These are phyloP conservation scores for Salix koriyanagi DNA, from an alignment of 345 rosid species.

Conservation along the genomic window DNA sequence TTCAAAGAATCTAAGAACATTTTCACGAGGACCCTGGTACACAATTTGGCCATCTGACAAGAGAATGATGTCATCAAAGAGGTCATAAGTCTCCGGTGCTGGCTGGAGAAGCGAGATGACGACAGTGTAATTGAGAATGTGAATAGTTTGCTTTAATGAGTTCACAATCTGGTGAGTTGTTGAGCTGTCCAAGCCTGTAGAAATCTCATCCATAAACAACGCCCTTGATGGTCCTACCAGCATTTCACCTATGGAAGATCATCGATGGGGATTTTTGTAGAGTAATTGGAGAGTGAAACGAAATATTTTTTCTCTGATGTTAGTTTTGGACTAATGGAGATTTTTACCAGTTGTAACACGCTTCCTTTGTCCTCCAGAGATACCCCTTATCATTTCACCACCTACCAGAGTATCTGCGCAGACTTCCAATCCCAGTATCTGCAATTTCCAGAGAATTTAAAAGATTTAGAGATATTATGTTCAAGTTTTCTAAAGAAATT, in stretches of 20 bases:
- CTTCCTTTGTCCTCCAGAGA: conserved; percentile 82
- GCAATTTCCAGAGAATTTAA: conserved; percentile 13
- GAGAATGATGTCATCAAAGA: conserved; percentile 69
- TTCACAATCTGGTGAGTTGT: conserved; percentile 72
- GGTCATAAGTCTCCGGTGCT: conserved; percentile 65
- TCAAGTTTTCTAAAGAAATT: neutral
- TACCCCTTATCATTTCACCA: conserved; percentile 67
- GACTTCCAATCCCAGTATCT: conserved; percentile 66
- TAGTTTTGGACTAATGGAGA: neutral
- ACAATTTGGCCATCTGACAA: conserved; percentile 61
- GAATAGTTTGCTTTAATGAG: conserved; percentile 65
- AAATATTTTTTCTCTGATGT: neutral
- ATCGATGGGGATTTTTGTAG: neutral
- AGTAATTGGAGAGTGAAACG: neutral
- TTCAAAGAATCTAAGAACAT: conserved; percentile 51
- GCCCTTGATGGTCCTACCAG: conserved; percentile 66
- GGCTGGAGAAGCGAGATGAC: conserved; percentile 77
- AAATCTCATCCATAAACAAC: conserved; percentile 72
- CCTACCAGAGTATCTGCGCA: conserved; percentile 75
- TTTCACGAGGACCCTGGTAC: conserved; percentile 66
- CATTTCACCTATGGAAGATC: conserved; percentile 52
- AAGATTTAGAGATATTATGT: neutral
- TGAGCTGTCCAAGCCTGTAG: conserved; percentile 77
- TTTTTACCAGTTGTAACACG: conserved; percentile 73
- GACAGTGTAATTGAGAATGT: conserved; percentile 58